These are phyloP conservation scores for Pichia sp. DNA, from an alignment of 1,139 yeast genomes.

Conservation along the genomic window DNA sequence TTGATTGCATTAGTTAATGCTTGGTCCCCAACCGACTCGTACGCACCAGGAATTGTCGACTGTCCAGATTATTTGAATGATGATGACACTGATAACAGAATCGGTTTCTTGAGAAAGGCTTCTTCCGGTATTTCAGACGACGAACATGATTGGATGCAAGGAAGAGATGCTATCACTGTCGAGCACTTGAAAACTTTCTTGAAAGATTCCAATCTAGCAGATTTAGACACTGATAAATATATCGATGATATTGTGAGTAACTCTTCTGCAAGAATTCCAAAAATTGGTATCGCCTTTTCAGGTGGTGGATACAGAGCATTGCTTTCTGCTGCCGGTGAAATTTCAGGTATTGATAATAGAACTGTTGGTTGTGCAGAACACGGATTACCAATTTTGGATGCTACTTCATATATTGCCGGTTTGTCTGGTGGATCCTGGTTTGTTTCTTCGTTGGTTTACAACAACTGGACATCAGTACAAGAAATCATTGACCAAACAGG, in stretches of 20 bases:
- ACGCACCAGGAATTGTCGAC: constrained; percentile 54
- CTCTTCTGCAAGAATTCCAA: constrained; percentile 20
- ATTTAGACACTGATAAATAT: constrained; percentile 40
- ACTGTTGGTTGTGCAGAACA: constrained; percentile 46
- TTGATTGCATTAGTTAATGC: constrained; percentile 23
- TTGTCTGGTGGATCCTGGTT: constrained; percentile 88
- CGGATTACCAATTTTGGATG: constrained; percentile 75
- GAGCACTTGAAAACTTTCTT: constrained; percentile 49
- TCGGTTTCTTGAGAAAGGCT: constrained; percentile 28
- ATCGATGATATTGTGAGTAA: constrained; percentile 26
- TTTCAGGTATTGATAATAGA: constrained; percentile 72
- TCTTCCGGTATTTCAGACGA: constrained; percentile 28
- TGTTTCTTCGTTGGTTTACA: constrained; percentile 69
- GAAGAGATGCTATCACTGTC: constrained; percentile 45
- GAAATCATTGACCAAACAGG: constrained; percentile 38
- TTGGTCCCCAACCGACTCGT: constrained; percentile 55
- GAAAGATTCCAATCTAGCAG: constrained; percentile 39
- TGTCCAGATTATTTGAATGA: constrained; percentile 38
- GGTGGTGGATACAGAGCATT: constrained; percentile 95
- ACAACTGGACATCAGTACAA: constrained; percentile 72
- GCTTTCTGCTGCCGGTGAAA: constrained; percentile 83
- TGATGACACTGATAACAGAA: constrained; percentile 15
- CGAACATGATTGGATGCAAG: constrained; percentile 35
- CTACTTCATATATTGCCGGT: constrained; percentile 70
- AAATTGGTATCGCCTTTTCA: constrained; percentile 67